A percentile compares a stretch with the other conserved stretches of the same genome.
Conservation (phyloP, 2,329 filamentous ascomycete genomes). For the Neofusicoccum kwambonambiense region DNA sequence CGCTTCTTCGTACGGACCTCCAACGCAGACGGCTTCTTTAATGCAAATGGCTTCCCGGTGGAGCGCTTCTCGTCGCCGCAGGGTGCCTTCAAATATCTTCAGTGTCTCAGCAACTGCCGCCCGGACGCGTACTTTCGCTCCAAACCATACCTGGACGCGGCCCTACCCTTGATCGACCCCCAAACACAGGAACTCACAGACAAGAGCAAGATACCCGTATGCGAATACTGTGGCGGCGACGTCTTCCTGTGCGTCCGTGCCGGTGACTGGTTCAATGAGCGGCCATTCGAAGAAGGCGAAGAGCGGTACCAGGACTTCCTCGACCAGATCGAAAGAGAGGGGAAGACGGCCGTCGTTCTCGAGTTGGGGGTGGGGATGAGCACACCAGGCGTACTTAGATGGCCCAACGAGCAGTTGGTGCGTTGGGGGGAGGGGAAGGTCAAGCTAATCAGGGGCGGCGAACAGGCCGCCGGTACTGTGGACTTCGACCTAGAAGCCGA, state of each 20-base stretch:
- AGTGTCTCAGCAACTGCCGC: constrained; percentile 31
- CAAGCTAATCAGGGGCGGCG: constrained; percentile 24
- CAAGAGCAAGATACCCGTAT: constrained; percentile 25
- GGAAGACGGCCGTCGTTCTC: constrained; percentile 25
- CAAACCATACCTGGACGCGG: constrained; percentile 25
- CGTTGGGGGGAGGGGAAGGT: constrained; percentile 22
- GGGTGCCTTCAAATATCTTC: constrained; percentile 31
- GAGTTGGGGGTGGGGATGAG: constrained; percentile 28
- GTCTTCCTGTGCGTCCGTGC: constrained; percentile 31
- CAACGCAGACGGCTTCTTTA: constrained; percentile 36
- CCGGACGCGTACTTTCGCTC: constrained; percentile 28
- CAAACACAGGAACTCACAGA: constrained; percentile 25
- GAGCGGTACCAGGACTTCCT: constrained; percentile 25
- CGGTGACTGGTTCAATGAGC: constrained; percentile 30
- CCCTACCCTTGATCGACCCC: constrained; percentile 24
- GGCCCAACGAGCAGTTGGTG: constrained; percentile 27
- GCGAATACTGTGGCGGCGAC: constrained; percentile 27
- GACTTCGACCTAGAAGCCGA: constrained; percentile 2
- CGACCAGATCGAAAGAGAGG: not conserved
- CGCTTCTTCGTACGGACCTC: constrained; percentile 32
- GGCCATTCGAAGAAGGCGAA: constrained; percentile 26
- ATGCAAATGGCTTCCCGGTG: constrained; percentile 28
- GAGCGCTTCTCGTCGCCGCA: constrained; percentile 32
- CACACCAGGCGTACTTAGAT: constrained; percentile 26
- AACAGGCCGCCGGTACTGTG: not conserved